phyloP scores from a whole-genome alignment of 371 early-diverging fungal genomes.

The Rhizopus microsporus region DNA sequence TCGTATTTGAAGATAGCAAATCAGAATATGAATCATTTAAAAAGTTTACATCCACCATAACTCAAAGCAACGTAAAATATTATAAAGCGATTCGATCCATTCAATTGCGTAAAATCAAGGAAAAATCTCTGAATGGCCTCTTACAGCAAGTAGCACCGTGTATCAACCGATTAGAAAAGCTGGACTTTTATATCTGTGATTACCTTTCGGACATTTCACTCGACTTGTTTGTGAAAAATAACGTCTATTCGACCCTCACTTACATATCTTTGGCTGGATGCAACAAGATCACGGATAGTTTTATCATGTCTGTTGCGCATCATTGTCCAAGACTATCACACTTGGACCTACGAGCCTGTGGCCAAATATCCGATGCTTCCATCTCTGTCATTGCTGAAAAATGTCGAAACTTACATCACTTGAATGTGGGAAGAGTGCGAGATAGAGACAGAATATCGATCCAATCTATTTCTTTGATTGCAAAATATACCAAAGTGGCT shows the following conservation, averaged over 20 bases:
- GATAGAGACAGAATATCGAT: constrained; percentile 53
- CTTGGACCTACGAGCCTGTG: constrained; percentile 61
- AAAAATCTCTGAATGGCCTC: constrained; percentile 34
- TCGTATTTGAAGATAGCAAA: constrained; percentile 32
- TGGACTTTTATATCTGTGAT: constrained; percentile 60
- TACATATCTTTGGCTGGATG: constrained; percentile 59
- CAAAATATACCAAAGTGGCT: constrained; percentile 48
- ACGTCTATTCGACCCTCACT: constrained; percentile 34
- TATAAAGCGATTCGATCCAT: constrained; percentile 34
- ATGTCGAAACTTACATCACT: constrained; percentile 51
- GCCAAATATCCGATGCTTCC: constrained; percentile 54
- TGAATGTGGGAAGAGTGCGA: constrained; percentile 62
- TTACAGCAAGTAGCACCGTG: constrained; percentile 25
- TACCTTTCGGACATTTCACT: constrained; percentile 46
- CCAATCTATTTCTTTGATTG: constrained; percentile 52
- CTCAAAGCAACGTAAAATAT: constrained; percentile 19
- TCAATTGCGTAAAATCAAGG: constrained; percentile 42
- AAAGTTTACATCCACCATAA: constrained; percentile 13
- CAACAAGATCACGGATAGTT: constrained; percentile 52
- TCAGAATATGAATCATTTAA: constrained; percentile 27
- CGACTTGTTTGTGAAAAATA: constrained; percentile 30
- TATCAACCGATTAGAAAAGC: constrained; percentile 23
- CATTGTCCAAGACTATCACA: constrained; percentile 50
- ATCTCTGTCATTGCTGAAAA: constrained; percentile 43
- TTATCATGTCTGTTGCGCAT: constrained; percentile 45